These are phyloP conservation scores for Borealophlyctis nickersoniae DNA, from an alignment of 192 early-diverging fungal species.

Conservation along the genomic window DNA sequence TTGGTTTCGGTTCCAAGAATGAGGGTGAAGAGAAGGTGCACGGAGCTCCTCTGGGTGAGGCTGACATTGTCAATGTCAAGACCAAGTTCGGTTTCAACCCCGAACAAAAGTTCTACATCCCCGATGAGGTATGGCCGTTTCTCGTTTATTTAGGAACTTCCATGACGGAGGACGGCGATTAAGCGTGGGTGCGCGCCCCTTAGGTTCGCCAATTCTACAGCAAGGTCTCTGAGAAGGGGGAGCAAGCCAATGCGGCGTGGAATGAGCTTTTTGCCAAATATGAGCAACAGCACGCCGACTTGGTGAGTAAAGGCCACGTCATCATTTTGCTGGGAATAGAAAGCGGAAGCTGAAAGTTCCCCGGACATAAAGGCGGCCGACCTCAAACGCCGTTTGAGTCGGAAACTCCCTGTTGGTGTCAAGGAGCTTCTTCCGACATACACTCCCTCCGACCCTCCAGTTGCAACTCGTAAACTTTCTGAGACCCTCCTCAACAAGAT, in stretches of 20 bases:
- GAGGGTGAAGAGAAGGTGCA: constrained; percentile 92
- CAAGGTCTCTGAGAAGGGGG: constrained; percentile 56
- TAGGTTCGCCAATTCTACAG: constrained; percentile 47
- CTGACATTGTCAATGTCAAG: constrained; percentile 71
- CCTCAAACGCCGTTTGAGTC: constrained; percentile 64
- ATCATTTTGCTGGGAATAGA: no score
- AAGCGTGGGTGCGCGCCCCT: constrained; percentile 1
- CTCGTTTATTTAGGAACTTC: neutral
- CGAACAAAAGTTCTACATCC: constrained; percentile 68
- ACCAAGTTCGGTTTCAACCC: constrained; percentile 79
- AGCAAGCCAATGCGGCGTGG: constrained; percentile 73
- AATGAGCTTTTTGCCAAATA: constrained; percentile 70
- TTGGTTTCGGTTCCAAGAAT: constrained; percentile 87
- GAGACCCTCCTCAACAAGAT: constrained; percentile 73
- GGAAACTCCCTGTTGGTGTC: constrained; percentile 73
- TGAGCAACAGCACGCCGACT: constrained; percentile 60
- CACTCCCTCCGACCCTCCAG: constrained; percentile 75
- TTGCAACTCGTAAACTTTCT: constrained; percentile 62
- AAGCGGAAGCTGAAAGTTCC: no score
- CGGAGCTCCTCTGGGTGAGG: constrained; percentile 76
- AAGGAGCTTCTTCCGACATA: constrained; percentile 70
- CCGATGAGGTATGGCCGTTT: constrained; percentile 53
- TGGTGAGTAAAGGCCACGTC: constrained; percentile 28
- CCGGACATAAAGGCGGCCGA: constrained; percentile 61
- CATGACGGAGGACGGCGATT: neutral